Percentiles rank a stretch among this genome's conserved stretches.
Conservation (phyloP, 345 rosid species). For the Lagerstroemia speciosa region DNA sequence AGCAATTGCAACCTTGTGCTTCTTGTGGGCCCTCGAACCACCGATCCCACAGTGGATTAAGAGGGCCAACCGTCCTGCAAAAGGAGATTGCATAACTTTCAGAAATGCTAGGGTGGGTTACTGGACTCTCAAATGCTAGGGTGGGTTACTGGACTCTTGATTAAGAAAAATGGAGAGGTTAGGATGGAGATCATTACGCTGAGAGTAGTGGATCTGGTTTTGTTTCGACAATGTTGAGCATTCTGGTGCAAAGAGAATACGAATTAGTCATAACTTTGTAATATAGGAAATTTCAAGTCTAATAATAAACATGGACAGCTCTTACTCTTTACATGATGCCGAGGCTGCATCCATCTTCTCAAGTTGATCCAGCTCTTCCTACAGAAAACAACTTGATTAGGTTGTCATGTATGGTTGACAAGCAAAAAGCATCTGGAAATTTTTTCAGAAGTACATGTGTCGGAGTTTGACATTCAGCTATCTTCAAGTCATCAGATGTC, state of each 20-base stretch:
- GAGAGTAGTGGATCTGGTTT: constrained; percentile 76
- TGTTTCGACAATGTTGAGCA: constrained; percentile 44
- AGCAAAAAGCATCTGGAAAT: background rate
- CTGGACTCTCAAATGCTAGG: too few species aligned
- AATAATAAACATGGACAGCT: background rate
- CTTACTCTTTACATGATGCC: constrained; percentile 13
- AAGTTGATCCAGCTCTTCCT: constrained; percentile 80
- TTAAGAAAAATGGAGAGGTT: background rate
- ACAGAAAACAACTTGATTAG: constrained; percentile 12
- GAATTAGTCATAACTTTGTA: background rate
- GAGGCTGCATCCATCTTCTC: constrained; percentile 52
- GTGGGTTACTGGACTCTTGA: background rate
- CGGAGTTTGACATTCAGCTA: background rate
- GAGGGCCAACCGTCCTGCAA: constrained; percentile 70
- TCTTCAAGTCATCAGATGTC: background rate
- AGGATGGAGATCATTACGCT: constrained; percentile 26
- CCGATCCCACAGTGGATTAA: constrained; percentile 63
- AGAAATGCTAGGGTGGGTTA: background rate
- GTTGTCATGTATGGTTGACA: background rate
- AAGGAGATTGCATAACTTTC: background rate
- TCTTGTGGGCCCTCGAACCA: constrained; percentile 82
- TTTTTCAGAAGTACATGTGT: background rate
- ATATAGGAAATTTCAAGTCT: background rate
- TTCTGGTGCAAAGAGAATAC: constrained; percentile 31
- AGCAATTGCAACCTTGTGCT: constrained; percentile 63